Evolutionary conservation across 345 rosid genomes (phyloP).

Genomic region (Corymbia maculata): DNA sequence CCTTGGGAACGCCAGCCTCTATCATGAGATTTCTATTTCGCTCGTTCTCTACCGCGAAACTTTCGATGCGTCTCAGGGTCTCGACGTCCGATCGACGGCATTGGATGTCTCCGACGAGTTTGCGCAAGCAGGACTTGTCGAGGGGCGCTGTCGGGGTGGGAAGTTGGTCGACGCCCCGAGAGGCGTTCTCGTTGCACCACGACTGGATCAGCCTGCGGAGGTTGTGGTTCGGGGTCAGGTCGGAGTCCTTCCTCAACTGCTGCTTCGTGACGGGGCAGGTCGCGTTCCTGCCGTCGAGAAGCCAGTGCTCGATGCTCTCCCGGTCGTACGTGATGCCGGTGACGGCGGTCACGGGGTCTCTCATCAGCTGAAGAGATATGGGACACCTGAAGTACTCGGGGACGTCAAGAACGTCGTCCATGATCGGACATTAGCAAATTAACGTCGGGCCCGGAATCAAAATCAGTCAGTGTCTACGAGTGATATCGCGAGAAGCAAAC

Average conservation of each 20-base stretch:
- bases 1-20: constrained; percentile 36
- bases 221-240: constrained; percentile 71
- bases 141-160: constrained; percentile 49
- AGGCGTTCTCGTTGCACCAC: constrained; percentile 54
- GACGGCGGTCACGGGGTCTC: constrained; percentile 63
- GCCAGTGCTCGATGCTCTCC: constrained; percentile 69
- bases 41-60: constrained; percentile 34
- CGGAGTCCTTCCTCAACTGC: constrained; percentile 39
- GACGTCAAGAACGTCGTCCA: constrained; percentile 37
- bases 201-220: constrained; percentile 63
- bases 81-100: constrained; percentile 5
- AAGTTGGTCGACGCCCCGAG: constrained; percentile 32
- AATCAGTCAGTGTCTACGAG: neutral
- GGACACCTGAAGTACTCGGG: constrained; percentile 73
- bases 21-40: constrained; percentile 39
- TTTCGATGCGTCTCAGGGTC: constrained; percentile 29
- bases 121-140: constrained; percentile 15
- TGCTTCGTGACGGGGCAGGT: constrained; percentile 66
- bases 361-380: constrained; percentile 79
- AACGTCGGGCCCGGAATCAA: neutral
- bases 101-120: constrained; percentile 24
- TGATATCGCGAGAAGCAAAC: neutral
- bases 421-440: neutral
- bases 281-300: constrained; percentile 10
- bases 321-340: constrained; percentile 91